These are phyloP conservation scores for Venturia oleaginea DNA, from an alignment of 2,329 filamentous ascomycete genomes.

Conservation along the genomic window DNA sequence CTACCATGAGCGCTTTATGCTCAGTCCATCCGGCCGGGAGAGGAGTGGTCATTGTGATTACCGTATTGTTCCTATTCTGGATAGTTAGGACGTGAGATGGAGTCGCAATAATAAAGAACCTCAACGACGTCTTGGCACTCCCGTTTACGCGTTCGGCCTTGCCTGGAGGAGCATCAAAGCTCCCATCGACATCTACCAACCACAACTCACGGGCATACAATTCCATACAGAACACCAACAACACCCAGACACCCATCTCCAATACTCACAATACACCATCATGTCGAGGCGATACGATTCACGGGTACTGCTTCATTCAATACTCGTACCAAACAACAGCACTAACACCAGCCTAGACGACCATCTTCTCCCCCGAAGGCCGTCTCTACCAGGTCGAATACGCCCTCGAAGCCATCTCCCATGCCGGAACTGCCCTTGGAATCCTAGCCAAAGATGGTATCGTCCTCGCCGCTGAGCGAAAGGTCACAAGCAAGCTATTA, in stretches of 20 bases:
- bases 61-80: neutral
- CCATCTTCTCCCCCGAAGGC: constrained; percentile 98
- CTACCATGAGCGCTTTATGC: constrained; percentile 71
- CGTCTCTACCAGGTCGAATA: constrained; percentile 99
- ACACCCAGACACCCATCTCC: neutral
- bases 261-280: constrained; percentile 21
- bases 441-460: constrained; percentile 98
- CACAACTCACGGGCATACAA: neutral
- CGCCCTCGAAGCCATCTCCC: constrained; percentile 95
- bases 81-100: neutral
- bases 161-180: neutral
- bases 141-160: neutral
- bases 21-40: constrained; percentile 83
- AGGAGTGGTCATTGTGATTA: constrained; percentile 28
- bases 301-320: constrained; percentile 54
- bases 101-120: neutral
- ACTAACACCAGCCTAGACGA: constrained; percentile 55
- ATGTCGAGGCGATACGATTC: constrained; percentile 99
- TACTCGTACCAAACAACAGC: constrained; percentile 13
- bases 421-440: constrained; percentile 91
- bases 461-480: constrained; percentile 92
- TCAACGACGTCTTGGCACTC: neutral
- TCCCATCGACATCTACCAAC: too few relatives aligned
- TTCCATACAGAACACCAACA: neutral
- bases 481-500: constrained; percentile 97